Base-by-base conservation (phyloP, 2,329 filamentous ascomycete species). In the Penicillium brevicompactum region DNA sequence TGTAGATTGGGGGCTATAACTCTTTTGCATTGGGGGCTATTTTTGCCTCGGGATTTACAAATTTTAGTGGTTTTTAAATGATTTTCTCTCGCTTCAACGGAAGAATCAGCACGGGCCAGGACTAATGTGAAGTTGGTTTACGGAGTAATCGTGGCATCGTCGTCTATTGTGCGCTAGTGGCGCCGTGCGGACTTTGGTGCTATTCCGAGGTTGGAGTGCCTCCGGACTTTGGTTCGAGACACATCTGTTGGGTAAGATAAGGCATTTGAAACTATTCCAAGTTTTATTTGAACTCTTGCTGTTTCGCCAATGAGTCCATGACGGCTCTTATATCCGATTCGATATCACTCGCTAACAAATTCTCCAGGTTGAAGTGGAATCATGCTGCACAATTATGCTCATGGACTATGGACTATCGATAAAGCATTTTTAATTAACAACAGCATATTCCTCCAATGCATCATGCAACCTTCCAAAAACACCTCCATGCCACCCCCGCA, bases 401-500 rank as follows among this genome's bases (percentile, higher is more conserved):
- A 18, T 18, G 18, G 18, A 18, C 18, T 18, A 18, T 18, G 18
- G 18, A 18, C 18, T 18, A 18, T 18, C 18, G 18, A 18, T 18
- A 1, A 18, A 18, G 18, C 18, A 18, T 18, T 18, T 18, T 18
- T 47, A 47, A 16, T 38, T 10, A 38, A 24, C 45, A 38, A 7
- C n/a, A 3, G 72, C 67, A 65, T 70, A 80, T 2, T 37, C 53
- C 21, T 75, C 64, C 61, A 82, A 53, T 1, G 75, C 80, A 67
- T 82, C 78, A 61, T 82, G 70, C 57, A 86, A 58, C 52, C 63
- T 60, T 1, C 77, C 82, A 74, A 82, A 85, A 3, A 79, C 31
- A 11, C 82, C 81, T 1, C 59, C 74, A 63, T 85, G 77, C 80
- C 82, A 86, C 0, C 64, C 58, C 45, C 63, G 71, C 10, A 82